Percentiles rank a stretch among this genome's conserved stretches.
Evolutionary conservation across 768 basidiomycete species (phyloP).

Genomic region (Tubosaeta sp.): DNA sequence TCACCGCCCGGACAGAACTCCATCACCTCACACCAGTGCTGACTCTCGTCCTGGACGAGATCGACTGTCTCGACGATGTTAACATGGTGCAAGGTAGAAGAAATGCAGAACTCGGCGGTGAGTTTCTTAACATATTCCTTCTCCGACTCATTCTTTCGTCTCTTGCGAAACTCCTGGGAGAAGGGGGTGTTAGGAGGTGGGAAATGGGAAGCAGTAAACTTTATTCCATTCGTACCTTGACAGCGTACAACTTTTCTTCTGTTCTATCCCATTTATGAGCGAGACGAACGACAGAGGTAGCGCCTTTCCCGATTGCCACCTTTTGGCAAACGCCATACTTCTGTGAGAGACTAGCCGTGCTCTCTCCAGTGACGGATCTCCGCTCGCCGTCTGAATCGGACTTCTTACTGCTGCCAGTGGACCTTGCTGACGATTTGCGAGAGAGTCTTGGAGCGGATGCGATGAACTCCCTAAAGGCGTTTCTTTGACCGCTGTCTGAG

Average conservation of each 20-base stretch:
- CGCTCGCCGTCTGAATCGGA: conserved; percentile 61
- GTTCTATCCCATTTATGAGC: conserved; percentile 98
- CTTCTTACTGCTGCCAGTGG: conserved; percentile 56
- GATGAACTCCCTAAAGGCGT: conserved; percentile 81
- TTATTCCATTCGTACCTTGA: conserved; percentile 67
- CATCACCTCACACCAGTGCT: conserved; percentile 99
- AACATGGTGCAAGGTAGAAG: conserved; percentile 87
- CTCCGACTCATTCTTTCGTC: conserved; percentile 96
- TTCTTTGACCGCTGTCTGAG: conserved; percentile 65
- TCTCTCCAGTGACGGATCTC: conserved; percentile 46
- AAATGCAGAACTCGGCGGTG: conserved; percentile 98
- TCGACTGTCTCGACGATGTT: conserved; percentile 99
- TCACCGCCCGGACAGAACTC: conserved; percentile 99
- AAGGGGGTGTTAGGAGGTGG: not conserved
- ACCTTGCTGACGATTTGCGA: conserved; percentile 68
- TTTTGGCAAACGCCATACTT: conserved; percentile 98
- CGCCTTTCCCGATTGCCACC: conserved; percentile 95
- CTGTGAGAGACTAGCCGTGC: conserved; percentile 58
- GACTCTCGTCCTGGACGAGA: conserved; percentile 95
- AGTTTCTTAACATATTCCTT: conserved; percentile 99
- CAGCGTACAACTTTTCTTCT: conserved; percentile 96
- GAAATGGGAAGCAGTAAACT: not conserved
- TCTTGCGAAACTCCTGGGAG: conserved; percentile 90
- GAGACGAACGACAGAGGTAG: conserved; percentile 93
- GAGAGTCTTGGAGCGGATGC: conserved; percentile 68